phyloP scores from a whole-genome alignment of 2,329 filamentous ascomycete genomes.

The Colletotrichum liaoningense region DNA sequence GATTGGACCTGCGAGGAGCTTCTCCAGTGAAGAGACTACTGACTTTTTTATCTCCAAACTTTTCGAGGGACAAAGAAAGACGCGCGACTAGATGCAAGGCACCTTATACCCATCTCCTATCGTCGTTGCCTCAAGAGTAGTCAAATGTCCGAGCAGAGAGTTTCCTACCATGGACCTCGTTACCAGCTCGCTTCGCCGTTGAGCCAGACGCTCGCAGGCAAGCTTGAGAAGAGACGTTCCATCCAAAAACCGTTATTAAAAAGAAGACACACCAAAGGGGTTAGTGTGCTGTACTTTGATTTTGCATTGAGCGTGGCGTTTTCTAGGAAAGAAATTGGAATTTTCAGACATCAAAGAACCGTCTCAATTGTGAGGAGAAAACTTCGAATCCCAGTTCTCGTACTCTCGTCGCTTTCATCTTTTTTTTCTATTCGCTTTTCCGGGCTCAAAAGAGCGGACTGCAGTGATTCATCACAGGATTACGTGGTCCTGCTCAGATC shows the following conservation, averaged over 20 bases:
- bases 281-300: constrained; percentile 25
- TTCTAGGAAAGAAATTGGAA: constrained; percentile 22
- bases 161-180: not conserved
- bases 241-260: not conserved
- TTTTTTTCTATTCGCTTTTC: not conserved
- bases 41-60: constrained; percentile 6
- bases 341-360: constrained; percentile 10
- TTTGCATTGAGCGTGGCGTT: constrained; percentile 36
- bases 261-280: constrained; percentile 20
- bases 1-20: constrained; percentile 99
- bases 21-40: constrained; percentile 61
- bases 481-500: not conserved
- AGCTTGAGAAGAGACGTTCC: constrained; percentile 7
- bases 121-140: constrained; percentile 27
- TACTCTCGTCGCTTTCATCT: not conserved
- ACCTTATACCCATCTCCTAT: constrained; percentile 34
- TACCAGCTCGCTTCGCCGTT: not conserved
- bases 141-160: constrained; percentile 20
- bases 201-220: not conserved
- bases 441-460: not conserved
- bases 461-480: not conserved
- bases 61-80: constrained; percentile 13
- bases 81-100: constrained; percentile 33
- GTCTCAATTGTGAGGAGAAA: not conserved
- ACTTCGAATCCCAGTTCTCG: not conserved